Evolutionary conservation across 2,329 filamentous ascomycete genomes (phyloP).

Genomic region (Colletotrichum cordylinicola): DNA sequence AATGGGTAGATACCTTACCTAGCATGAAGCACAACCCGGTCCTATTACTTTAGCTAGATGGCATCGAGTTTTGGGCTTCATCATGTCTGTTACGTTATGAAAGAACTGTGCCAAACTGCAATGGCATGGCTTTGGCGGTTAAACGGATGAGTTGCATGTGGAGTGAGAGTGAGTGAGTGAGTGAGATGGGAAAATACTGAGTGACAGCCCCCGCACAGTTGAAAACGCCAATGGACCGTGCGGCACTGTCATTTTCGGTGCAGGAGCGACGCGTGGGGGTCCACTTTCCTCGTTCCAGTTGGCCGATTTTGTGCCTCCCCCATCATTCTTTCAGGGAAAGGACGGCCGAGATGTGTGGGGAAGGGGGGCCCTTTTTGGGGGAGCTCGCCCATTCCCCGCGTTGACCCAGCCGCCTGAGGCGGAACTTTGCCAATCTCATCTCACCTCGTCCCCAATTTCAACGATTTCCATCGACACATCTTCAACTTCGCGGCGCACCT

Average conservation of each 20-base stretch:
- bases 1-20: not conserved
- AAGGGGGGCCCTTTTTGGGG: conserved; percentile 2
- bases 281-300: not conserved
- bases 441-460: not conserved
- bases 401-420: conserved; percentile 1
- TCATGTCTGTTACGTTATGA: not conserved
- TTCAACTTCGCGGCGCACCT: not conserved
- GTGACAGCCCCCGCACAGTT: not conserved
- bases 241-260: not conserved
- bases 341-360: not conserved
- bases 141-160: not conserved
- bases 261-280: not conserved
- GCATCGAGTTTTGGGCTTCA: accelerated
- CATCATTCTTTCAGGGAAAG: not conserved
- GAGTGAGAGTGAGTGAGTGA: not conserved
- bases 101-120: not conserved
- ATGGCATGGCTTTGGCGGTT: not conserved
- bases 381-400: not conserved
- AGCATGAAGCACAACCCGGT: not conserved
- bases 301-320: not conserved
- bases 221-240: not conserved
- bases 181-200: not conserved
- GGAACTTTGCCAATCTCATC: not conserved
- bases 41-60: not conserved
- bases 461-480: not conserved